Conservation (phyloP, 257 asterid species). For the Nicotiana tabacum region DNA sequence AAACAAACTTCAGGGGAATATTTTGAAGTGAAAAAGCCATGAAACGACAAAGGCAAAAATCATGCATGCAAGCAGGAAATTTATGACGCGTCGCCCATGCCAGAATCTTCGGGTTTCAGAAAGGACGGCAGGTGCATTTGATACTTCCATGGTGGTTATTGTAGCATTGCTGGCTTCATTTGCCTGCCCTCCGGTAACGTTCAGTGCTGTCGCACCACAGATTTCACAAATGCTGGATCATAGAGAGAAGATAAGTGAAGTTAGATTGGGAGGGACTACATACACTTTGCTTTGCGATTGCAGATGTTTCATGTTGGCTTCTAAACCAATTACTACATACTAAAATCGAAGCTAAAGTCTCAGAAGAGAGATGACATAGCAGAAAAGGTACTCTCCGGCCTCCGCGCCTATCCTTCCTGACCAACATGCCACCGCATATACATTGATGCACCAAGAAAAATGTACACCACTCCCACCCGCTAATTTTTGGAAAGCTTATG, state of each 20-base stretch:
- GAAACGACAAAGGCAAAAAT: slow-evolving; percentile 47
- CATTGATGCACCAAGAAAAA: neutral
- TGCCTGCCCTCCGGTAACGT: slow-evolving; percentile 35
- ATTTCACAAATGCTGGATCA: slow-evolving; percentile 44
- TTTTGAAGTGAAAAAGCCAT: slow-evolving; percentile 48
- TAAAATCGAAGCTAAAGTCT: neutral
- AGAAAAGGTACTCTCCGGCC: neutral
- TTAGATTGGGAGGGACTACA: neutral
- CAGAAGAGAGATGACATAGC: neutral
- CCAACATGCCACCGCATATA: neutral
- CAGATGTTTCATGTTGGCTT: neutral
- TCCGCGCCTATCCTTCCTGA: neutral
- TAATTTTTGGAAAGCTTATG: neutral
- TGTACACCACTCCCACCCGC: neutral
- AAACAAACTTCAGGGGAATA: slow-evolving; percentile 24
- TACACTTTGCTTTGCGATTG: neutral
- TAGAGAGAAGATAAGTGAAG: neutral
- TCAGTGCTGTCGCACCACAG: slow-evolving; percentile 39
- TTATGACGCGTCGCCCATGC: slow-evolving; percentile 42
- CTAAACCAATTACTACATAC: neutral
- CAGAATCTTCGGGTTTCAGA: slow-evolving; percentile 31
- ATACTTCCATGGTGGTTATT: slow-evolving; percentile 3
- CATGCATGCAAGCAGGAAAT: slow-evolving; percentile 48
- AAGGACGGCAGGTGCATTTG: slow-evolving; percentile 22
- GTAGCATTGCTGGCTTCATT: slow-evolving; percentile 18